Evolutionary conservation across 371 early-diverging fungal genomes (phyloP).

Genomic region (Rhizomucor pusillus): DNA sequence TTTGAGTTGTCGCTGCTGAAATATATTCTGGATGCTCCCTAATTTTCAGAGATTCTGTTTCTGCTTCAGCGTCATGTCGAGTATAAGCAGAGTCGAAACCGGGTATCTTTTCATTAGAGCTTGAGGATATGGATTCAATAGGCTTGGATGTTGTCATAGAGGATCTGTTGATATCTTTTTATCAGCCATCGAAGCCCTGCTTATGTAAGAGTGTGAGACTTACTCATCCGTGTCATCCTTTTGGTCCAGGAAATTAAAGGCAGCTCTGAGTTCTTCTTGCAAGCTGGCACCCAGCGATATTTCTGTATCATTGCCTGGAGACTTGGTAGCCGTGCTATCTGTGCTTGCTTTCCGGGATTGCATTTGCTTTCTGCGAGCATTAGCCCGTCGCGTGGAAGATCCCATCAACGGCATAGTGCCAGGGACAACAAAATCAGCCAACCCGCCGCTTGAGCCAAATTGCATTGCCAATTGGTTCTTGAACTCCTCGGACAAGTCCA

Average conservation of each 20-base stretch:
- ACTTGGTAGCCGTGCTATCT: neutral
- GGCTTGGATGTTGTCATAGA: too few species aligned
- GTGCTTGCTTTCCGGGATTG: constrained; percentile 7
- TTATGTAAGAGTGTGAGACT: too few species aligned
- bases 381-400: constrained; percentile 35
- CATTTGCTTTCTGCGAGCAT: constrained; percentile 29
- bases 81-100: too few species aligned
- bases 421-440: constrained; percentile 41
- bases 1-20: too few species aligned
- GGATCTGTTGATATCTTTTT: too few species aligned
- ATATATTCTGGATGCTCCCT: too few species aligned
- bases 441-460: constrained; percentile 40
- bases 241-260: neutral
- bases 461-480: constrained; percentile 44
- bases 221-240: too few species aligned
- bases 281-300: constrained; percentile 8
- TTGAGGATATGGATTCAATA: too few species aligned
- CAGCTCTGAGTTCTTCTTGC: constrained; percentile 8
- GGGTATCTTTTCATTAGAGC: too few species aligned
- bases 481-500: constrained; percentile 43
- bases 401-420: constrained; percentile 44
- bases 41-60: too few species aligned
- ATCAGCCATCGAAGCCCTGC: too few species aligned
- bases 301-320: neutral
- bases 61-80: too few species aligned